phyloP scores from a whole-genome alignment of 768 basidiomycete species.

The Hericium erinaceus region DNA sequence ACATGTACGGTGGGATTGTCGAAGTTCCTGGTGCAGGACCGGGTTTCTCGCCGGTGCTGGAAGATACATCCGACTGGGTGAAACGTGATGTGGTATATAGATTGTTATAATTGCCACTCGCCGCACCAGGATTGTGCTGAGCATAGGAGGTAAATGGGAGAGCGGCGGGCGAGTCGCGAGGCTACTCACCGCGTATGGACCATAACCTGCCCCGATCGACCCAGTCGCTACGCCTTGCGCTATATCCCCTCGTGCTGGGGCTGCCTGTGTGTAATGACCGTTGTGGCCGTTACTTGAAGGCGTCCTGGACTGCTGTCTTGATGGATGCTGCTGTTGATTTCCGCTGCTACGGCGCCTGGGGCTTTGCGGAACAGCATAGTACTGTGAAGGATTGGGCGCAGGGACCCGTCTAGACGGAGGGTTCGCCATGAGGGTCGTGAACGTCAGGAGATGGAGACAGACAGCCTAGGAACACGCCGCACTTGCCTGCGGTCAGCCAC shows the following conservation, averaged over 20 bases:
- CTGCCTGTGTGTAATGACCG: constrained; percentile 5
- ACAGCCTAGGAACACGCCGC: neutral
- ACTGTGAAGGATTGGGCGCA: constrained; percentile 32
- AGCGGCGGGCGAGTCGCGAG: neutral
- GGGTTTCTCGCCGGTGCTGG: constrained; percentile 27
- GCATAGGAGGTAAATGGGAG: neutral
- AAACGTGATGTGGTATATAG: constrained; percentile 45
- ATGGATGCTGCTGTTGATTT: constrained; percentile 5
- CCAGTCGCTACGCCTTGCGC: constrained; percentile 76
- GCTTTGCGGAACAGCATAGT: constrained; percentile 61
- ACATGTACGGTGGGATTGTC: constrained; percentile 62
- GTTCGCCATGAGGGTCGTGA: constrained; percentile 9
- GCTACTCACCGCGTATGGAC: constrained; percentile 67
- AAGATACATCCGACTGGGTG: constrained; percentile 37
- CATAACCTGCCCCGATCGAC: constrained; percentile 70
- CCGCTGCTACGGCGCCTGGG: constrained; percentile 20
- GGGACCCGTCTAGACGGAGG: constrained; percentile 8
- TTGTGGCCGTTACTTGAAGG: constrained; percentile 8
- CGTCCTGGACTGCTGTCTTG: constrained; percentile 11
- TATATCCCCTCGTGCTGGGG: constrained; percentile 37
- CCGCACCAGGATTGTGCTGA: constrained; percentile 47
- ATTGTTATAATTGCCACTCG: constrained; percentile 28
- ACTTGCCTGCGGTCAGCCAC: neutral
- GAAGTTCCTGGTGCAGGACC: constrained; percentile 39
- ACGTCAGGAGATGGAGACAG: neutral